A percentile compares a stretch with the other conserved stretches of the same genome.
Evolutionary conservation across 768 basidiomycete species (phyloP).

Genomic region (Kwoniella mangroviensis): DNA sequence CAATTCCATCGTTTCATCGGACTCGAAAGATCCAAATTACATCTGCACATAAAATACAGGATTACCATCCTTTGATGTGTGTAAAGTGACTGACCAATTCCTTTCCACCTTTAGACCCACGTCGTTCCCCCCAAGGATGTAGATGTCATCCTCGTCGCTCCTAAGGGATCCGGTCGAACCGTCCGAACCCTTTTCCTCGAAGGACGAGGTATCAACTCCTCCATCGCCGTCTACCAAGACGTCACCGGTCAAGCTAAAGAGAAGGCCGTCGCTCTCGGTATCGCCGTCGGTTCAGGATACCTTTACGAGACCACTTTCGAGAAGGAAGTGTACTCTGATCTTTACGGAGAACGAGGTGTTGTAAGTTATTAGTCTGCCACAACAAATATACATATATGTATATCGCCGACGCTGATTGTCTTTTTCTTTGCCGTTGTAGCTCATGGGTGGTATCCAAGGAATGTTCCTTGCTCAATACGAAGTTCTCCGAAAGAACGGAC

Average conservation of each 20-base stretch:
- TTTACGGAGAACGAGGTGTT: conserved; percentile 99
- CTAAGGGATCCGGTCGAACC: conserved; percentile 97
- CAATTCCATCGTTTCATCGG: not conserved
- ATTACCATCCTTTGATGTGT: not conserved
- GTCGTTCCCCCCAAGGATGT: conserved; percentile 90
- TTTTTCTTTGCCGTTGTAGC: conserved; percentile 60
- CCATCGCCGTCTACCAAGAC: conserved; percentile 93
- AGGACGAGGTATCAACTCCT: conserved; percentile 79
- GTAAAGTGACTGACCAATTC: not conserved
- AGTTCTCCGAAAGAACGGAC: conserved; percentile 63
- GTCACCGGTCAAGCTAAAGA: conserved; percentile 97
- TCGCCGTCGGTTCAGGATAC: conserved; percentile 95
- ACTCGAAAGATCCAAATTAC: not conserved
- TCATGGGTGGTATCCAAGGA: conserved; percentile 97
- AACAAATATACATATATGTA: not conserved
- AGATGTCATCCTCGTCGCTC: conserved; percentile 98
- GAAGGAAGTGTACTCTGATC: conserved; percentile 99
- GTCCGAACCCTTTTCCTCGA: conserved; percentile 99
- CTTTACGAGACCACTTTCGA: conserved; percentile 98
- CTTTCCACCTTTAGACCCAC: conserved; percentile 64
- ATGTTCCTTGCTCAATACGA: conserved; percentile 97
- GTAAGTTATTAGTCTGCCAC: conserved; percentile 65
- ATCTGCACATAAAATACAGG: not conserved
- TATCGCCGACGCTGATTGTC: not conserved
- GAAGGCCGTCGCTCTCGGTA: conserved; percentile 92